A percentile compares a stretch with the other conserved stretches of the same genome.
phyloP scores from a whole-genome alignment of 2,329 filamentous ascomycete species.

The Beauveria sp. region DNA sequence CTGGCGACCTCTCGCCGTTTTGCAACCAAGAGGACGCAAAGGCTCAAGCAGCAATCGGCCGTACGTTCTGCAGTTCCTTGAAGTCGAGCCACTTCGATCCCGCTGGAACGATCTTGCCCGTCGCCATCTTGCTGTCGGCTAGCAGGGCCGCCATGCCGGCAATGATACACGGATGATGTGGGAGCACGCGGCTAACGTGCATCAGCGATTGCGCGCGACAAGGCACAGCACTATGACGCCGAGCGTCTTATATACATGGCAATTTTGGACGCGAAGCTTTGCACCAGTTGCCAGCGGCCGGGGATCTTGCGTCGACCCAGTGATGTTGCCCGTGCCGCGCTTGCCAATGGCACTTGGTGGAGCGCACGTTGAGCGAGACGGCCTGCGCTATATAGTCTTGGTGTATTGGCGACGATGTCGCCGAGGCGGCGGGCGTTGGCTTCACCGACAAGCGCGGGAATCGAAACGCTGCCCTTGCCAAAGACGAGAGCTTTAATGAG shows the following conservation, averaged over 20 bases:
- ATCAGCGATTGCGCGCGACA: conserved; percentile 17
- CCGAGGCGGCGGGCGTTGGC: conserved; percentile 14
- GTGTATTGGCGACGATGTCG: conserved; percentile 17
- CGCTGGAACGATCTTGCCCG: conserved; percentile 15
- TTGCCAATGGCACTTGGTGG: conserved; percentile 3
- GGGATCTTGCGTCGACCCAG: conserved; percentile 10
- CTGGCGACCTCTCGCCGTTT: background rate
- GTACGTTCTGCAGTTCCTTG: conserved; percentile 14
- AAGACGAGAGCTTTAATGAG: conserved; percentile 16
- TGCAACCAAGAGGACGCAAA: background rate
- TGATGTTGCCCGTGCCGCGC: conserved; percentile 12
- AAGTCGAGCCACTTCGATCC: conserved; percentile 21
- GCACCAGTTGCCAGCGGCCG: conserved; percentile 15
- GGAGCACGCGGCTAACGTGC: conserved; percentile 18
- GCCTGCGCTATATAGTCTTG: conserved; percentile 22
- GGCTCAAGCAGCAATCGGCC: background rate
- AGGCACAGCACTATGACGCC: conserved; percentile 21
- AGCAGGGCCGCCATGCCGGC: conserved; percentile 21
- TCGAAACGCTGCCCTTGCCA: conserved; percentile 10
- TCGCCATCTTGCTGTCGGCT: conserved; percentile 20
- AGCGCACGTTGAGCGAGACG: conserved; percentile 19
- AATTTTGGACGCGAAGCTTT: conserved; percentile 21
- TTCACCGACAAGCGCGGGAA: conserved; percentile 14
- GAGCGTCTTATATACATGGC: conserved; percentile 20
- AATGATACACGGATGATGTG: conserved; percentile 24